Percentiles rank a stretch among this genome's conserved stretches.
These are phyloP conservation scores for Alternaria panax DNA, from an alignment of 2,329 filamentous ascomycete genomes.

Conservation along the genomic window DNA sequence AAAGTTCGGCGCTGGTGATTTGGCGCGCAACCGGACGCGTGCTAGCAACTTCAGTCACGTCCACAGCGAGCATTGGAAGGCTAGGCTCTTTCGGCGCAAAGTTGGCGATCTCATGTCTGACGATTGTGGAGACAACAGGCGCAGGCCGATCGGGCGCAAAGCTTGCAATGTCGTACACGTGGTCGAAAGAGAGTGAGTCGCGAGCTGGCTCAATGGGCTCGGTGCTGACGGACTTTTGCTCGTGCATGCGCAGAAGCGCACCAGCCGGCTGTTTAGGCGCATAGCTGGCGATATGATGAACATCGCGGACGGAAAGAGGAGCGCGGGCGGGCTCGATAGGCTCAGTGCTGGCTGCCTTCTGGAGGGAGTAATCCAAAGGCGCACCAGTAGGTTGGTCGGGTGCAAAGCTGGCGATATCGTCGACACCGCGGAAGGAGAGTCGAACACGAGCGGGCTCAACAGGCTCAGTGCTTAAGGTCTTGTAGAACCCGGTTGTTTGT, in stretches of 20 bases:
- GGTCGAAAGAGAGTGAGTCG: not conserved
- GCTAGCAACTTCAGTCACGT: slow-evolving; percentile 7
- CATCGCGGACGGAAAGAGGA: not conserved
- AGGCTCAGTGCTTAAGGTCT: not conserved
- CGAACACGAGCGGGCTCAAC: not conserved
- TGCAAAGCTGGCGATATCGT: not conserved
- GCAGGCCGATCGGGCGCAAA: not conserved
- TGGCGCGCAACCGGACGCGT: slow-evolving; percentile 6
- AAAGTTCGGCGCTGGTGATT: not conserved
- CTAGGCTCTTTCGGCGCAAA: slow-evolving; percentile 2
- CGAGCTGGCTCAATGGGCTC: slow-evolving; percentile 1
- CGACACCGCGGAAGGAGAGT: not conserved
- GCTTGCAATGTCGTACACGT: not conserved
- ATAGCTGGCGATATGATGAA: not conserved
- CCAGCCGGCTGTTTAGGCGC: not conserved
- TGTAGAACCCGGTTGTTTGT: not conserved
- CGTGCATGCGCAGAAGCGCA: not conserved
- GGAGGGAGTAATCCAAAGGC: not conserved
- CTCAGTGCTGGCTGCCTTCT: not conserved
- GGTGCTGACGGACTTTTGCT: not conserved
- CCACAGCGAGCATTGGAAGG: not conserved
- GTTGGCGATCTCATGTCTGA: not conserved
- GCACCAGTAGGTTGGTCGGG: not conserved
- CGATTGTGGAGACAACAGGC: not conserved
- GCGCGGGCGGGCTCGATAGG: not conserved